Conservation (phyloP, 2,329 filamentous ascomycete genomes). For the Diaporthe ampelina region DNA sequence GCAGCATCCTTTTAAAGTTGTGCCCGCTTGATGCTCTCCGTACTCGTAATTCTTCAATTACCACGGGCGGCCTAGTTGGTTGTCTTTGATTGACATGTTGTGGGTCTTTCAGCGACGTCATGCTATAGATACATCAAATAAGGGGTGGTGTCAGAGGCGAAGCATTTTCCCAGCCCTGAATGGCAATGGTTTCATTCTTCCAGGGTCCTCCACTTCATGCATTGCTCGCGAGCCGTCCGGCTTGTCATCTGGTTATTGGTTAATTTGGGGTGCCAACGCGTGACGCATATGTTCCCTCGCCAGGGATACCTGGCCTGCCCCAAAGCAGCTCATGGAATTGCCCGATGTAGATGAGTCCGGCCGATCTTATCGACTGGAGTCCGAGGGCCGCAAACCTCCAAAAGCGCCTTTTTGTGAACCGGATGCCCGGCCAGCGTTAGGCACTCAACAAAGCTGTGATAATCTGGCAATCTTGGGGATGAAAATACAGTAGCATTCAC, state of each 20-base stretch:
- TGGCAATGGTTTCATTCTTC: slow-evolving; percentile 1
- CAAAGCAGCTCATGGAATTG: slow-evolving; percentile 19
- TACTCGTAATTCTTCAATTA: slow-evolving; percentile 13
- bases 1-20: slow-evolving; percentile 12
- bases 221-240: not conserved
- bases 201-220: slow-evolving; percentile 11
- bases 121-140: not conserved
- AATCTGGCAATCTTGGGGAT: not conserved
- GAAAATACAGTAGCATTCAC: not conserved
- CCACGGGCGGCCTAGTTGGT: slow-evolving; percentile 14
- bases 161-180: not conserved
- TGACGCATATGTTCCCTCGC: not conserved
- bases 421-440: not conserved
- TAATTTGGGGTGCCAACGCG: not conserved
- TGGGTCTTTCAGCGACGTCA: slow-evolving; percentile 18
- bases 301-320: slow-evolving; percentile 10
- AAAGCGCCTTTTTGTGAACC: not conserved
- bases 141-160: not conserved
- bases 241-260: slow-evolving; percentile 22
- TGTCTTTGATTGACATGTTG: not conserved
- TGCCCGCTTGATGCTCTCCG: not conserved
- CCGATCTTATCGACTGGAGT: not conserved
- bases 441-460: not conserved
- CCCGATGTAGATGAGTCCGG: slow-evolving; percentile 12
- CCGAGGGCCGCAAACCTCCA: not conserved